phyloP scores from a whole-genome alignment of 768 basidiomycete species.

The Termitomyces sp. region DNA sequence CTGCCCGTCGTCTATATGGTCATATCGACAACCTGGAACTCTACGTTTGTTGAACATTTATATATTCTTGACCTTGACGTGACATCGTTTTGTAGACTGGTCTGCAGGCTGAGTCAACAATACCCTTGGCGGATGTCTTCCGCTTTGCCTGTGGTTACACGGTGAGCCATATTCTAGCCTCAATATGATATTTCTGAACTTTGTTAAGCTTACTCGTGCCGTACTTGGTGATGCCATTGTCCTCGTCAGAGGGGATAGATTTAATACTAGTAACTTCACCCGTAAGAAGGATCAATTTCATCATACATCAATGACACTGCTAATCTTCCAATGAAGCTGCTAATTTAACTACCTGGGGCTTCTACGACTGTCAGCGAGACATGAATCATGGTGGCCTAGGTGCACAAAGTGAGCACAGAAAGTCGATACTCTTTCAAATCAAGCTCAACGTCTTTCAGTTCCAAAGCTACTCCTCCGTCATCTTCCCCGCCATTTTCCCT shows the following conservation, averaged over 20 bases:
- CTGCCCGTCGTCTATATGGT: slow-evolving; percentile 28
- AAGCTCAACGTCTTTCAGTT: not conserved
- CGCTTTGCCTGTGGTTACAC: slow-evolving; percentile 27
- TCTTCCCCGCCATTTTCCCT: slow-evolving; percentile 16
- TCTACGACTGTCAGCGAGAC: slow-evolving; percentile 42
- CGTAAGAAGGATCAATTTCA: slow-evolving; percentile 23
- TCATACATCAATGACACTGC: not conserved
- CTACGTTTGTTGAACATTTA: slow-evolving; percentile 19
- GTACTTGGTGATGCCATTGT: slow-evolving; percentile 53
- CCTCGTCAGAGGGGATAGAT: slow-evolving; percentile 49
- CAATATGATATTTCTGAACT: not conserved
- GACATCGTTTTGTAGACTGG: slow-evolving; percentile 16
- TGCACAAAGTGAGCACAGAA: slow-evolving; percentile 5
- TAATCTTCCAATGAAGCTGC: slow-evolving; percentile 32
- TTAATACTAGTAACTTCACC: slow-evolving; percentile 48
- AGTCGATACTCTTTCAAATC: too few species aligned
- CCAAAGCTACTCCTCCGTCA: slow-evolving; percentile 18
- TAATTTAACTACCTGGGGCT: slow-evolving; percentile 51
- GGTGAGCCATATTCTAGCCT: slow-evolving; percentile 1
- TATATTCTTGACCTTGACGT: not conserved
- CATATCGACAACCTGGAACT: slow-evolving; percentile 33
- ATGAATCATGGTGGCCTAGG: slow-evolving; percentile 26
- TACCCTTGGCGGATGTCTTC: slow-evolving; percentile 23
- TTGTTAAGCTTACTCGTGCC: slow-evolving; percentile 38
- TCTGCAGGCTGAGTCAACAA: slow-evolving; percentile 26